phyloP scores from a whole-genome alignment of 2,329 filamentous ascomycete species.

The Aschersonia sp. region DNA sequence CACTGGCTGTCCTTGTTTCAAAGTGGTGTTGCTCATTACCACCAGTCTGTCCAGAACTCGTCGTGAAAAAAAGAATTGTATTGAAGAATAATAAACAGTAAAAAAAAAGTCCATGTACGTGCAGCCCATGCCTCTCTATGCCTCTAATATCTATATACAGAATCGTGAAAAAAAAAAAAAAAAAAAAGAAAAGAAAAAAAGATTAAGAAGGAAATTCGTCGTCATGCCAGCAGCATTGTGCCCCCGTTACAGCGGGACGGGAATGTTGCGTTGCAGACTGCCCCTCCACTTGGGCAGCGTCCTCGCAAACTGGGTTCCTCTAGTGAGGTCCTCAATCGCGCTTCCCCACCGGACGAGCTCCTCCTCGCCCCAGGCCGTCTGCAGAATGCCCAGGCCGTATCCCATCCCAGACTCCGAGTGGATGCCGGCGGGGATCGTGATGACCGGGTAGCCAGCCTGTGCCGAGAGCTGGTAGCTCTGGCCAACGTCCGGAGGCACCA shows the following conservation, averaged over 20 bases:
- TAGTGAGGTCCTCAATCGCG: conserved; percentile 43
- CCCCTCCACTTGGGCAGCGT: conserved; percentile 36
- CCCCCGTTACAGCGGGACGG: conserved; percentile 16
- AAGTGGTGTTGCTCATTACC: no score
- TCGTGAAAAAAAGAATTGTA: no score
- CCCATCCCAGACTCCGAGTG: conserved; percentile 41
- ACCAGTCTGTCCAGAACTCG: no score
- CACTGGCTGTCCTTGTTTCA: no score
- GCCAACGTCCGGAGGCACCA: conserved; percentile 54
- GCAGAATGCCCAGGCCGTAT: conserved; percentile 41
- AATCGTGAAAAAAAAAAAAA: no score
- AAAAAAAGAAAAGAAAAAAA: no score
- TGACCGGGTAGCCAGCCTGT: conserved; percentile 60
- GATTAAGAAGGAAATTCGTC: no score
- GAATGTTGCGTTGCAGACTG: conserved; percentile 31
- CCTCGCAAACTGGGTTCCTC: conserved; percentile 28
- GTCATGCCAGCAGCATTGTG: not conserved
- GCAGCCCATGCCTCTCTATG: no score
- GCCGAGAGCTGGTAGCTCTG: conserved; percentile 57
- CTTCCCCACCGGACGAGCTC: conserved; percentile 45
- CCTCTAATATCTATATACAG: no score
- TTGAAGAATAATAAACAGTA: no score
- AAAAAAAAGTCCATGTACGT: no score
- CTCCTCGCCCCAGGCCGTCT: conserved; percentile 46
- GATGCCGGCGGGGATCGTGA: conserved; percentile 52